Percentiles rank a stretch among this genome's conserved stretches.
These are phyloP conservation scores for Petunia axillaris DNA, from an alignment of 257 asterid genomes.

Conservation along the genomic window DNA sequence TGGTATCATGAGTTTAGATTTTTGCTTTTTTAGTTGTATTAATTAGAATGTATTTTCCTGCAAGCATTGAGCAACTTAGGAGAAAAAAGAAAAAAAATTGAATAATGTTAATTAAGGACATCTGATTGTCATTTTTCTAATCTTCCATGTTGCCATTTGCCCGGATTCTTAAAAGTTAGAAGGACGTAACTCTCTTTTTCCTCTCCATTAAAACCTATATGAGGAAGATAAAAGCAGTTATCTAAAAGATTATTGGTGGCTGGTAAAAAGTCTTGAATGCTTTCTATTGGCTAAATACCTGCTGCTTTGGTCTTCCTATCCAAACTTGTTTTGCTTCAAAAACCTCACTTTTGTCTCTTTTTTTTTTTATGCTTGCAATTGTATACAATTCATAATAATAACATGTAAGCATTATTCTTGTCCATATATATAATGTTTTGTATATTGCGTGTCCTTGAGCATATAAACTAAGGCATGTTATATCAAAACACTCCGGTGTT, in stretches of 20 bases:
- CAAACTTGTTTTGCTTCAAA: conserved; percentile 8
- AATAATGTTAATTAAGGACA: neutral
- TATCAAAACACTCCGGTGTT: neutral
- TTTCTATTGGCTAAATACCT: neutral
- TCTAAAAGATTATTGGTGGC: neutral
- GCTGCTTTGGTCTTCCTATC: neutral
- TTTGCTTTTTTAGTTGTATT: neutral
- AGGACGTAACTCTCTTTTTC: too few relatives aligned
- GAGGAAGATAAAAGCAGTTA: neutral
- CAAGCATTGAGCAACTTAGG: conserved; percentile 6
- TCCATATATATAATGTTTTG: conserved; percentile 11
- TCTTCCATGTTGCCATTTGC: neutral
- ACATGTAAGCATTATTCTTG: neutral
- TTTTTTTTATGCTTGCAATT: neutral
- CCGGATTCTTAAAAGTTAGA: neutral
- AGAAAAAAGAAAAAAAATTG: conserved; percentile 9
- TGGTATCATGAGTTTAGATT: neutral
- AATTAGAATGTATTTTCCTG: conserved; percentile 15
- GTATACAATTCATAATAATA: neutral
- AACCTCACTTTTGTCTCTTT: neutral
- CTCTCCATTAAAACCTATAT: neutral
- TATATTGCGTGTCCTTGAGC: neutral
- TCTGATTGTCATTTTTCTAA: conserved; percentile 6
- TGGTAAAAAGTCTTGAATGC: neutral
- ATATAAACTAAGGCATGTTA: neutral